phyloP scores from a whole-genome alignment of 805 yeast genomes.

The Teunomyces aglyptinius region DNA sequence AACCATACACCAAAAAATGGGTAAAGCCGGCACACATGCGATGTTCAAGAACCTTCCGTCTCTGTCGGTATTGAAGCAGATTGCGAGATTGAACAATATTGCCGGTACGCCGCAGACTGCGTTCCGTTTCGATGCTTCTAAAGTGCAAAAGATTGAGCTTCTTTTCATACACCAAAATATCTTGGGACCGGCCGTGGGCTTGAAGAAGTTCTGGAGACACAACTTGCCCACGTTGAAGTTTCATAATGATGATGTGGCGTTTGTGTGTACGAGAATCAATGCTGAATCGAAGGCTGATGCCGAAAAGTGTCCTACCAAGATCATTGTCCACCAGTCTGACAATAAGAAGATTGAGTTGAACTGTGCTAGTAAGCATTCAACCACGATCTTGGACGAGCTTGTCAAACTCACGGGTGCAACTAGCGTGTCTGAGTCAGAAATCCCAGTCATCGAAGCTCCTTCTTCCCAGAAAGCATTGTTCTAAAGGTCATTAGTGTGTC shows the following conservation, averaged over 20 bases:
- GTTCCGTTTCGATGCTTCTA: conserved; percentile 24
- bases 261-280: conserved; percentile 57
- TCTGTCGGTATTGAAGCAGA: conserved; percentile 46
- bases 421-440: conserved; percentile 6
- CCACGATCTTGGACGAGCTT: conserved; percentile 57
- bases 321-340: conserved; percentile 39
- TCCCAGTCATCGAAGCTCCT: conserved; percentile 6
- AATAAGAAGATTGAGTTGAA: conserved; percentile 45
- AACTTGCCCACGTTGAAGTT: conserved; percentile 75
- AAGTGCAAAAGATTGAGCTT: conserved; percentile 44
- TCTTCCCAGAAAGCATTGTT: background rate
- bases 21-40: conserved; percentile 2
- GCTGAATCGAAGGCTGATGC: conserved; percentile 41
- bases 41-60: conserved; percentile 34
- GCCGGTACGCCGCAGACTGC: conserved; percentile 48
- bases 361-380: conserved; percentile 49
- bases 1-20: background rate
- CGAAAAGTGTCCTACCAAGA: conserved; percentile 43
- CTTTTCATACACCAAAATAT: conserved; percentile 44
- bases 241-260: conserved; percentile 72
- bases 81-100: conserved; percentile 48
- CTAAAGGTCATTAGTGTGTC: background rate
- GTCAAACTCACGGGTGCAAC: conserved; percentile 52
- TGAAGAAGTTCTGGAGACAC: conserved; percentile 71
- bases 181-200: conserved; percentile 58